phyloP scores from a whole-genome alignment of 495 filamentous ascomycete genomes.

The Penicillium parvum region DNA sequence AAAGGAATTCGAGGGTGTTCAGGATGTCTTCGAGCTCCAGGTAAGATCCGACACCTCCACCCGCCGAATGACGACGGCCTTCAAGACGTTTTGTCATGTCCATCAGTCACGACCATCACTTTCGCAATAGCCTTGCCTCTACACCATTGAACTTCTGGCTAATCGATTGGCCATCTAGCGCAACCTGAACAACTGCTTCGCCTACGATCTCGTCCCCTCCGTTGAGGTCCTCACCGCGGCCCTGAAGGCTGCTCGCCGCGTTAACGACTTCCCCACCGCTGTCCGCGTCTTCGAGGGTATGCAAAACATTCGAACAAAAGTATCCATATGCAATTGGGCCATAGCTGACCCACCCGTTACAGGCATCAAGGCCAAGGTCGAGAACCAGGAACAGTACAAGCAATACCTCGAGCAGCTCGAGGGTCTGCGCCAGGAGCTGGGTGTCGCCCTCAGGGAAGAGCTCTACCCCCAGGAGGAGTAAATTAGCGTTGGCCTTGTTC shows the following conservation, averaged over 20 bases:
- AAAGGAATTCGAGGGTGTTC: conserved; percentile 96
- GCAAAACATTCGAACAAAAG: not conserved
- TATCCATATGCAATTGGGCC: not conserved
- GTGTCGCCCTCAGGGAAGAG: conserved; percentile 86
- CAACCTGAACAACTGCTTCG: conserved; percentile 99
- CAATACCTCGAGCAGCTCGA: conserved; percentile 95
- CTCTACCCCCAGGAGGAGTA: conserved; percentile 79
- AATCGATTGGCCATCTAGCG: conserved; percentile 51
- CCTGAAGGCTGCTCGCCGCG: conserved; percentile 83
- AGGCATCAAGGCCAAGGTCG: conserved; percentile 99
- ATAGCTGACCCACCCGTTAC: conserved; percentile 20
- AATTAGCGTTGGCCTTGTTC: conserved; percentile 23
- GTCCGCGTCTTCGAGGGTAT: conserved; percentile 97
- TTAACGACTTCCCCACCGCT: conserved; percentile 98
- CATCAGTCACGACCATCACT: not conserved
- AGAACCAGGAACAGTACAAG: conserved; percentile 95
- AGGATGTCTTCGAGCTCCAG: conserved; percentile 99
- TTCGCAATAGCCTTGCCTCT: not conserved
- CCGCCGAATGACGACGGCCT: conserved; percentile 1
- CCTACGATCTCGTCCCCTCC: conserved; percentile 98
- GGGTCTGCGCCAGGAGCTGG: conserved; percentile 86
- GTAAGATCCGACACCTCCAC: conserved; percentile 46
- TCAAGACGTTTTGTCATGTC: conserved; percentile 9
- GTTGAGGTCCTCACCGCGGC: conserved; percentile 88
- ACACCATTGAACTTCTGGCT: not conserved